Evolutionary conservation across 176 grass and related monocot species (phyloP).

Genomic region (Carex parvula): DNA sequence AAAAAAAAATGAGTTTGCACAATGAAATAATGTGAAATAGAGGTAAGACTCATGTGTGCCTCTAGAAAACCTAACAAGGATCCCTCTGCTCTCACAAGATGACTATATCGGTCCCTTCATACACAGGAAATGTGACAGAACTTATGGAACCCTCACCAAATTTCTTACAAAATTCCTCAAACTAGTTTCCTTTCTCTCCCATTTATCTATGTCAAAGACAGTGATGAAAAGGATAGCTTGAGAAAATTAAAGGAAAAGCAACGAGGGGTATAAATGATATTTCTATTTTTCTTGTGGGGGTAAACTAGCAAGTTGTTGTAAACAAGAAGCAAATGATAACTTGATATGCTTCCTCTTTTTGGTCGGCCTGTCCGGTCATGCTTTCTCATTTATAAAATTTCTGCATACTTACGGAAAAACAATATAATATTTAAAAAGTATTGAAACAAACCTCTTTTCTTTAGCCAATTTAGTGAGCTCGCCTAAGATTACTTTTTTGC

Average conservation of each 20-base stretch:
- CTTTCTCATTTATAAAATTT: background rate
- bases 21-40: background rate
- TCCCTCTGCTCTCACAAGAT: background rate
- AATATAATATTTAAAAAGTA: background rate
- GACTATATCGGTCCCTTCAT: background rate
- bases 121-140: background rate
- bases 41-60: background rate
- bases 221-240: background rate
- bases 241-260: background rate
- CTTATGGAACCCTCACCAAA: background rate
- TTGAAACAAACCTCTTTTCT: constrained; percentile 59
- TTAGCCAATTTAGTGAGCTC: constrained; percentile 60
- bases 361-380: background rate
- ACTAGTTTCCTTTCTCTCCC: background rate
- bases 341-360: background rate
- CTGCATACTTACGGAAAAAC: background rate
- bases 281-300: background rate
- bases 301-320: background rate
- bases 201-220: background rate
- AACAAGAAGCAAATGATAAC: background rate
- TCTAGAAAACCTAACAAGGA: background rate
- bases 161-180: background rate
- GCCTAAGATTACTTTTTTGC: constrained; percentile 63
- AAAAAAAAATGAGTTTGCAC: background rate
- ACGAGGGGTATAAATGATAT: background rate